A percentile compares a stretch with the other conserved stretches of the same genome.
phyloP scores from a whole-genome alignment of 768 basidiomycete species.

The Chlorophyllum brunneum region DNA sequence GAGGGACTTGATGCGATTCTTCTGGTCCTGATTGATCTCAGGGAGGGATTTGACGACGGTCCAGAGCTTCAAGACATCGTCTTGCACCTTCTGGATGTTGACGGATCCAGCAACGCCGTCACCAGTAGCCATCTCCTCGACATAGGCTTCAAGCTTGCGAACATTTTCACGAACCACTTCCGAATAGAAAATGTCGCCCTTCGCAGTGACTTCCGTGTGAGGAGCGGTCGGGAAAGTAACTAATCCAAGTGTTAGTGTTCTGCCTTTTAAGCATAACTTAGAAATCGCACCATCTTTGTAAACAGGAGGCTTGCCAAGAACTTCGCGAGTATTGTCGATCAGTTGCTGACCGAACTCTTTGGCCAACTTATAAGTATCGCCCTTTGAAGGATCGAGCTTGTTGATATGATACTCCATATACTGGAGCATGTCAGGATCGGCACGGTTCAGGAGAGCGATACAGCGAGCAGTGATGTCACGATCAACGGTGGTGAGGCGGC shows the following conservation, averaged over 20 bases:
- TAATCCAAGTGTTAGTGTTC: constrained; percentile 24
- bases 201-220: constrained; percentile 86
- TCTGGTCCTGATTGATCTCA: constrained; percentile 95
- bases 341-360: constrained; percentile 97
- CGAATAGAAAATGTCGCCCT: constrained; percentile 92
- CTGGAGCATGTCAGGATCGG: constrained; percentile 83
- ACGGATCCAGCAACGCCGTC: constrained; percentile 78
- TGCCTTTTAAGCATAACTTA: not conserved
- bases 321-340: constrained; percentile 89
- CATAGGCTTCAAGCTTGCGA: constrained; percentile 96
- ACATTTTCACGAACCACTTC: constrained; percentile 96
- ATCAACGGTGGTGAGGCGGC: constrained; percentile 89
- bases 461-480: constrained; percentile 96
- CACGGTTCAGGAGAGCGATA: constrained; percentile 96
- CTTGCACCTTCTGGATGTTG: constrained; percentile 97
- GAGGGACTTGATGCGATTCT: constrained; percentile 89
- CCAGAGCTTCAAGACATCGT: constrained; percentile 96
- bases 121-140: constrained; percentile 96
- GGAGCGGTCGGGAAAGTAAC: constrained; percentile 99
- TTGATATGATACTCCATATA: constrained; percentile 98
- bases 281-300: constrained; percentile 88
- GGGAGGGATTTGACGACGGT: constrained; percentile 96
- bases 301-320: constrained; percentile 76
- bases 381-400: constrained; percentile 71
- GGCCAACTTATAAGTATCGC: constrained; percentile 91